Evolutionary conservation across 495 filamentous ascomycete species (phyloP), one percentile per base, ranked within the genome.

Genomic region (Neurospora tetrasperma): DNA sequence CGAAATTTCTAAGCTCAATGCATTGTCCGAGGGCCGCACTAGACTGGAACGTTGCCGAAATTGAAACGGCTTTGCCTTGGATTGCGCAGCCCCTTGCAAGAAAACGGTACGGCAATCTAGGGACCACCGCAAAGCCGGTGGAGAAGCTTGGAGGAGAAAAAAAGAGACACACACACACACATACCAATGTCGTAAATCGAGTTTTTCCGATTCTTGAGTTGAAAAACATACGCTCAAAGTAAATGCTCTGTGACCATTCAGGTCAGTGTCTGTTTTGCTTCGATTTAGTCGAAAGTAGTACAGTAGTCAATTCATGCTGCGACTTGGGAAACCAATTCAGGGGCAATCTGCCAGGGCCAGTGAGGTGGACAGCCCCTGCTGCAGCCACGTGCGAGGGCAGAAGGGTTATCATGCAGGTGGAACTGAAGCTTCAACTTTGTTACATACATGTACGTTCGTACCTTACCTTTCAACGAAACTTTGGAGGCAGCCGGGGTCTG

Each of bases 41-140:
- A 82, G 80, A 76, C 79, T 82, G 80, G 78, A 81, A 82, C 80
- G 76, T 74, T 81, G 80, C 79, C 80, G 80, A 82, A 76, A 82
- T 82, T 80, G 79, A 81, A 82, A 82, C 78, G 78, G 80, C 76
- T 76, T 75, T 74, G 76, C 72, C 76, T 74, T 75, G 75, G 76
- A 44, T 70, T 62, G 54, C 27, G 27, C 41, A 46, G 31, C 43
- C 39, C 62, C 73, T 59, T 59, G 27, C 70, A 41, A 71, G 54
- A 59, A 68, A 42, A 68, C 31, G 70, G 70, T 59, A 59, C 70
- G 42, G 44, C 43, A 40, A 68, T 46, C 16, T 66, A 27, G 41
- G 71, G 59, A 46, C 69, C 35, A 71, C 70, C 46, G 72, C 76
- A 46, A 73, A 76, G 75, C 72, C 54, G 54, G 54, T 66, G 54